Base-by-base conservation (phyloP, 2,329 filamentous ascomycete genomes). In the Dichotomopilus funicola region DNA sequence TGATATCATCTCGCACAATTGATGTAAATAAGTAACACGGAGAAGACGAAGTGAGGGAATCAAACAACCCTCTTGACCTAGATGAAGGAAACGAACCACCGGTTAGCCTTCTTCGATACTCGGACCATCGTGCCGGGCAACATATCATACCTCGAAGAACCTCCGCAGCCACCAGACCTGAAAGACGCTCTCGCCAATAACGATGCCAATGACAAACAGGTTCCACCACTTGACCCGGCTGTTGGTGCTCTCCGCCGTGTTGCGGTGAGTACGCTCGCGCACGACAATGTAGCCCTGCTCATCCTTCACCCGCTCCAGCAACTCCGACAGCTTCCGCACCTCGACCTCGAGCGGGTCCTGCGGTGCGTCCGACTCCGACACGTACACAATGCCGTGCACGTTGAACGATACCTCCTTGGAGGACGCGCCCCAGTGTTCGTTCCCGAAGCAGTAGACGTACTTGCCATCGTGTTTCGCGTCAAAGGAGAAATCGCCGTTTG, bases 331-430 rank as follows among this genome's bases (percentile, higher is more conserved):
- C 67, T 82, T 79, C 67, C 86, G 86, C 63, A 97, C 91, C 83
- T 97, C 94, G 61, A 81, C 80, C 72, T 99, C 94, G 63, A 99
- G 78, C 19, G 94, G 94, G 68, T 97, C 92, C 65, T 87, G 82
- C 34, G 88, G 83, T 58, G 87, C 80, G 66, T 97, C 92, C 58
- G 82, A 78, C 73, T 97, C 94, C 54, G 89, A 88, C 51, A 99
- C 91, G 74, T 97, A 99, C 69, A 99, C 92, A 63, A 99, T 90
- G 65, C 94, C 94, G 75, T 99, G 94, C 51, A 99, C 94, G 72
- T 99, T 99, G 83, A 99, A 99, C 55, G 90, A 95, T 53, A 99
- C 92, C 73, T 99, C 94, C 76, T 99, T 99, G 70, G 85, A 95
- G 72, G 90, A 90, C 57, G 91, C 91, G 57, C 89, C 89, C 91